Evolutionary conservation across 352 stramenopile species (phyloP).

Genomic region (Phytophthora hybrid): DNA sequence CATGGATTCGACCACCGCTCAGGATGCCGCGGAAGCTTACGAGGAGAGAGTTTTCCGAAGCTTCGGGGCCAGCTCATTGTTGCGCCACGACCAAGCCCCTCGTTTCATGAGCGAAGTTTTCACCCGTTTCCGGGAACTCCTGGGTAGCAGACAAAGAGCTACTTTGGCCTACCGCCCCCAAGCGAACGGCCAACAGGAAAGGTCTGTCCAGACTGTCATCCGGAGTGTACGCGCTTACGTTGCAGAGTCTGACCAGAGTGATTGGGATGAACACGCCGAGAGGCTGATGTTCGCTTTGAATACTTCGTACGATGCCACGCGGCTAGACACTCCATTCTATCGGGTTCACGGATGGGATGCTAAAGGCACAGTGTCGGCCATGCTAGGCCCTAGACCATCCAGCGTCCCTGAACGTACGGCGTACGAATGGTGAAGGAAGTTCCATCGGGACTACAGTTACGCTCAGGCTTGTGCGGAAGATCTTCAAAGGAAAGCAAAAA

Average conservation of each 20-base stretch:
- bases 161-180: no score
- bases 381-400: neutral
- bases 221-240: no score
- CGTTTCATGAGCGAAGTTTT: no score
- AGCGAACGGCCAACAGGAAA: no score
- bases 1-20: conserved; percentile 10
- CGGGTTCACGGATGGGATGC: conserved; percentile 29
- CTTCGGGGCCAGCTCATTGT: conserved; percentile 31
- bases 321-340: conserved; percentile 22
- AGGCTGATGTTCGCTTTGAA: conserved; percentile 34
- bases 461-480: conserved; percentile 5
- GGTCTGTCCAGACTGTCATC: no score
- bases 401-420: neutral
- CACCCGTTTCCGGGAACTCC: no score
- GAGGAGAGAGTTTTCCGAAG: conserved; percentile 29
- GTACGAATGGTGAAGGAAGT: conserved; percentile 5
- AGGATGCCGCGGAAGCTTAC: conserved; percentile 35
- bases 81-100: conserved; percentile 35
- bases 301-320: conserved; percentile 19
- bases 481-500: conserved; percentile 3
- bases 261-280: conserved; percentile 41
- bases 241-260: neutral
- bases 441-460: conserved; percentile 8
- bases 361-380: neutral
- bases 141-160: no score